Conservation (phyloP, 1,284 basidiomycete species). For the Afroboletus lepidellus region DNA sequence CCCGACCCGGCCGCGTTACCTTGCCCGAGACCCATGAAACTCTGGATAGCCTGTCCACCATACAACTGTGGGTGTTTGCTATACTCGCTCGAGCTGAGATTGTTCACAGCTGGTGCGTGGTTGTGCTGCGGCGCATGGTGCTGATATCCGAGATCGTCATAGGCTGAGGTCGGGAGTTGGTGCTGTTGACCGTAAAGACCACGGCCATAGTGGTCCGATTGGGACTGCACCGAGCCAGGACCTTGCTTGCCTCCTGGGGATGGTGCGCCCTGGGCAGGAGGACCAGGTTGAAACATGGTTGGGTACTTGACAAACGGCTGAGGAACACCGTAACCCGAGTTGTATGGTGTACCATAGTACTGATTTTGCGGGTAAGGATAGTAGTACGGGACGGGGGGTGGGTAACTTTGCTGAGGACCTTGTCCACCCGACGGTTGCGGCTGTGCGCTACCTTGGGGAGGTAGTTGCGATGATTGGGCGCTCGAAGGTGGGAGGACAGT, state of each 20-base stretch:
- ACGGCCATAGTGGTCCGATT: constrained; percentile 56
- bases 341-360: constrained; percentile 71
- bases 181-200: constrained; percentile 64
- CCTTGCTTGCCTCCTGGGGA: constrained; percentile 63
- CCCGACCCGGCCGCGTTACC: constrained; percentile 44
- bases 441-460: constrained; percentile 45
- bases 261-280: constrained; percentile 61
- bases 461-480: constrained; percentile 54
- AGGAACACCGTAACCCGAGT: constrained; percentile 64
- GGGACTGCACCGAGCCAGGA: constrained; percentile 54
- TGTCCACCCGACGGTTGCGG: constrained; percentile 56
- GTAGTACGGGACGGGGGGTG: constrained; percentile 64
- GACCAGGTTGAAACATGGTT: constrained; percentile 65
- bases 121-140: constrained; percentile 52
- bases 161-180: constrained; percentile 50
- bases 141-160: constrained; percentile 66
- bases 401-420: constrained; percentile 60
- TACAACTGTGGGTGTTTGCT: constrained; percentile 61
- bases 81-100: constrained; percentile 57
- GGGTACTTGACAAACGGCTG: constrained; percentile 75
- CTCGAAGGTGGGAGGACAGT: constrained; percentile 50
- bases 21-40: constrained; percentile 67
- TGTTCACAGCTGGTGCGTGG: constrained; percentile 52
- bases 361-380: constrained; percentile 72
- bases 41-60: constrained; percentile 60